Evolutionary conservation across 495 filamentous ascomycete genomes (phyloP).

Genomic region (Hypoxylon crocopeplum): DNA sequence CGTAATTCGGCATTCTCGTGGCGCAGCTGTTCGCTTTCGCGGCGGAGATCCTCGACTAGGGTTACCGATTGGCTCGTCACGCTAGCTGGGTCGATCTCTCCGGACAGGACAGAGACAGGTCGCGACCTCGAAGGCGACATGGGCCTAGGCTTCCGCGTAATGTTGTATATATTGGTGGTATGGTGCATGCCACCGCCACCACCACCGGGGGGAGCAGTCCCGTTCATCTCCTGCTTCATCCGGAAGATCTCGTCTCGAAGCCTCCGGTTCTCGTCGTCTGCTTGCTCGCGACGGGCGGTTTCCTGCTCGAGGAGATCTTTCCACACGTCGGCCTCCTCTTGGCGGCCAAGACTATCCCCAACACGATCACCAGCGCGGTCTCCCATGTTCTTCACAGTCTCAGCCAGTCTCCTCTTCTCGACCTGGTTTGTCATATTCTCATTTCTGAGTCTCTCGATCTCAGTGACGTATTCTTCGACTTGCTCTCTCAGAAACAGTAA

Average conservation of each 20-base stretch:
- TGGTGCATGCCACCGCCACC: slow-evolving; percentile 56
- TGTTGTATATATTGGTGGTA: slow-evolving; percentile 66
- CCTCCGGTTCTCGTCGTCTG: slow-evolving; percentile 84
- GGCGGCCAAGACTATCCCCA: slow-evolving; percentile 72
- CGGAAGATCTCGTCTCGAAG: slow-evolving; percentile 85
- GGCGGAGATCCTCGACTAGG: slow-evolving; percentile 65
- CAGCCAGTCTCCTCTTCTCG: slow-evolving; percentile 81
- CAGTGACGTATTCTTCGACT: slow-evolving; percentile 78
- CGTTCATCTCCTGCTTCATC: slow-evolving; percentile 67
- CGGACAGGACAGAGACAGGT: slow-evolving; percentile 66
- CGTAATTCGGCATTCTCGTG: slow-evolving; percentile 93
- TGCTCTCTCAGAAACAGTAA: slow-evolving; percentile 81
- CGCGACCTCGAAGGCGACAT: slow-evolving; percentile 66
- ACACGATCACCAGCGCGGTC: slow-evolving; percentile 62
- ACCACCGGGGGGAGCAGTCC: slow-evolving; percentile 37
- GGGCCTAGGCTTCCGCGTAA: slow-evolving; percentile 65
- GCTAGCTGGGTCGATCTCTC: slow-evolving; percentile 61
- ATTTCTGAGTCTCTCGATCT: slow-evolving; percentile 80
- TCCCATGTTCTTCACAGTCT: slow-evolving; percentile 75
- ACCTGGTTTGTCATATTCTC: slow-evolving; percentile 77
- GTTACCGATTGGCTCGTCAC: slow-evolving; percentile 68
- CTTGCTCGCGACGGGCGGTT: slow-evolving; percentile 85
- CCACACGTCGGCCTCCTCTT: slow-evolving; percentile 92
- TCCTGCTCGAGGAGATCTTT: slow-evolving; percentile 96
- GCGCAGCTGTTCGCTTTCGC: slow-evolving; percentile 77